Base-by-base conservation (phyloP, 2,329 filamentous ascomycete species). In the Xylaria sp. region DNA sequence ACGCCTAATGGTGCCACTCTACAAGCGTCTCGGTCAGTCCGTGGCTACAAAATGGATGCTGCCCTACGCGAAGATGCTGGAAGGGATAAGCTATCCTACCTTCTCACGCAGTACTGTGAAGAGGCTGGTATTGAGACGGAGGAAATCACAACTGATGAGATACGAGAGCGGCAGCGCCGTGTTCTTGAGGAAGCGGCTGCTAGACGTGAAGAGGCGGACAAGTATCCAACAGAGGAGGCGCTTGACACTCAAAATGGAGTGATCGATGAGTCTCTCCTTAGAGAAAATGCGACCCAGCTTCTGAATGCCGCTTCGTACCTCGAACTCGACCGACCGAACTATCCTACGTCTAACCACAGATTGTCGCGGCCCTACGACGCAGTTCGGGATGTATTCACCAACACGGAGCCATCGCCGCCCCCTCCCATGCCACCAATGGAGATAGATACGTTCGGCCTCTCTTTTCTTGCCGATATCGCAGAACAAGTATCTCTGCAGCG, bases 1-100 rank as follows among this genome's bases (percentile, higher is more conserved):
- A 83, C 84, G 25, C 82, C 84, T 2, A 81, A 81, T 15, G 85
- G 85, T 20, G 82, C 82, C 63, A 83, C 84, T 31, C 78, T 83
- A 0, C 85, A 86, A 68, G 81, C 85, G 20, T 88, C 86, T 9
- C 82, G 86, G 23, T 77, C 80, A 2, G 77, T 80, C 15, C 69
- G 73, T 56, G 66, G 73, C 2, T 78, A 73, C 64, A 76, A 77
- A 9, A 78, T 80, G 74, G 74, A 79, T 57, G 66, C 74, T 15
- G 72, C 70, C 59, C 60, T 76, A n/a, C 71, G 75, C 52, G 69
- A 72, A 15, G 73, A 78, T 39, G 70, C 61, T 2, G 72, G 56
- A 13, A 78, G 76, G 55, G 68, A 67, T 8, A 71, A 54, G 13
- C 57, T 77, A 61, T 65, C 72, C 3, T 46, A 23, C 13, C 65